phyloP scores from a whole-genome alignment of 805 yeast genomes.

The Saccharomyces kudriavzevii region DNA sequence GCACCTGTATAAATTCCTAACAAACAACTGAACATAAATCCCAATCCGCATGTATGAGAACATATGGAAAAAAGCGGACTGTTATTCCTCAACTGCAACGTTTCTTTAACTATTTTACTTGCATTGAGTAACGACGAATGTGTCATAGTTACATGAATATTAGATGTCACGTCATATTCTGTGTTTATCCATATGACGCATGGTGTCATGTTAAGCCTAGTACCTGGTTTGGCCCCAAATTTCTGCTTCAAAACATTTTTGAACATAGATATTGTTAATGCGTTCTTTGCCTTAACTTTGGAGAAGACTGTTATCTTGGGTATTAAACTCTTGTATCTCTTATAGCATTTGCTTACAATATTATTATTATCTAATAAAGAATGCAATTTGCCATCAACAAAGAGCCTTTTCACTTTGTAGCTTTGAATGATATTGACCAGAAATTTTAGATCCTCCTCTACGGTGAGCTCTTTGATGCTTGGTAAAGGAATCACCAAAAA shows the following conservation, averaged over 20 bases:
- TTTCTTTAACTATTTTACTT: conserved; percentile 85
- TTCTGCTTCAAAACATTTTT: conserved; percentile 14
- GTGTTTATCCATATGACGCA: conserved; percentile 28
- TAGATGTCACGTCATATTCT: conserved; percentile 16
- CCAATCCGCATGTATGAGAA: conserved; percentile 75
- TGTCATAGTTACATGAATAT: conserved; percentile 32
- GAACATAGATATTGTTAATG: conserved; percentile 13
- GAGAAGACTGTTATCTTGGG: conserved; percentile 29
- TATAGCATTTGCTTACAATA: conserved; percentile 17
- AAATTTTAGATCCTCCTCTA: conserved; percentile 66
- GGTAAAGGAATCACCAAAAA: conserved; percentile 59
- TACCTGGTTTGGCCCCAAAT: conserved; percentile 14
- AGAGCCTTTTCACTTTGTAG: conserved; percentile 60
- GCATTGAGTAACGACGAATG: conserved; percentile 63
- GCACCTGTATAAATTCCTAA: conserved; percentile 84
- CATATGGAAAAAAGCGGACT: conserved; percentile 80
- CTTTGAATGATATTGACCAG: conserved; percentile 59
- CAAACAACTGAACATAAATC: conserved; percentile 77
- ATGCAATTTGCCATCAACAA: conserved; percentile 48
- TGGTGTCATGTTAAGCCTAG: conserved; percentile 29
- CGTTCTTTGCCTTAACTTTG: conserved; percentile 24
- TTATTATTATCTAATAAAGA: conserved; percentile 20
- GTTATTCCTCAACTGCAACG: conserved; percentile 70
- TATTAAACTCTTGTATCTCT: conserved; percentile 15
- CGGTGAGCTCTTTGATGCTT: conserved; percentile 53